Percentiles rank a stretch among this genome's conserved stretches.
These are phyloP conservation scores for Hypocreales sp. DNA, from an alignment of 2,329 filamentous ascomycete species.

Conservation along the genomic window DNA sequence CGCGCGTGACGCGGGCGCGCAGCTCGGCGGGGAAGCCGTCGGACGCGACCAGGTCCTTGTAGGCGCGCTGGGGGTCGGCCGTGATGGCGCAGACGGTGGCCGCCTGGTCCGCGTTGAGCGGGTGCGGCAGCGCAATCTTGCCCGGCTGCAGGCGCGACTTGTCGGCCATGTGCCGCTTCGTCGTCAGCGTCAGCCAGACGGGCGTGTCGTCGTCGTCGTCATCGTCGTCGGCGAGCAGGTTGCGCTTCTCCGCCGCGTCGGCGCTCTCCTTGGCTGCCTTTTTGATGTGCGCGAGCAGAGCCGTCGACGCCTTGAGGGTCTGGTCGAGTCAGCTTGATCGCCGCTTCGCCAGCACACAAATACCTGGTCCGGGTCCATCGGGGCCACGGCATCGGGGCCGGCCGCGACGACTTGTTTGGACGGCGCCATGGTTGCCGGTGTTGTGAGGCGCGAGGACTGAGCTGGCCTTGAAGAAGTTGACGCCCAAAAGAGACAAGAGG, in stretches of 20 bases:
- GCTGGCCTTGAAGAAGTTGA: no score
- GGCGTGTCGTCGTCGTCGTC: constrained; percentile 31
- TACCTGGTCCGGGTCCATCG: constrained; percentile 27
- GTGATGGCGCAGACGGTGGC: constrained; percentile 71
- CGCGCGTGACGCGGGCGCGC: constrained; percentile 51
- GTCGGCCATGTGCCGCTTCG: constrained; percentile 53
- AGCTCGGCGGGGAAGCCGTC: constrained; percentile 55
- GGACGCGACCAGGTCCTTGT: constrained; percentile 75
- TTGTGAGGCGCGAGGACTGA: constrained; percentile 6
- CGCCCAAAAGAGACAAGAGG: constrained; percentile 11
- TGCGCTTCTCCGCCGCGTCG: constrained; percentile 34
- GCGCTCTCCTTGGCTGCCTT: constrained; percentile 33
- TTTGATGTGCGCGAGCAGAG: constrained; percentile 46
- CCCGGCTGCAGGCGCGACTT: constrained; percentile 67
- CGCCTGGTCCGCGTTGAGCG: constrained; percentile 49
- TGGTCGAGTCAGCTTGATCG: no score
- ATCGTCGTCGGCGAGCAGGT: constrained; percentile 34
- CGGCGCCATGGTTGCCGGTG: constrained; percentile 19
- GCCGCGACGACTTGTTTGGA: constrained; percentile 22
- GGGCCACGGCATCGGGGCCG: constrained; percentile 14
- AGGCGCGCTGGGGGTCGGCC: constrained; percentile 64
- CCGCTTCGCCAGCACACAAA: no score
- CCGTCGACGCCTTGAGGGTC: constrained; percentile 48
- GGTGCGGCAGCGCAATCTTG: constrained; percentile 66
- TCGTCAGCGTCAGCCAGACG: constrained; percentile 47